Conservation (phyloP, 202 grass and related monocot genomes). For the Elaeis oleifera region DNA sequence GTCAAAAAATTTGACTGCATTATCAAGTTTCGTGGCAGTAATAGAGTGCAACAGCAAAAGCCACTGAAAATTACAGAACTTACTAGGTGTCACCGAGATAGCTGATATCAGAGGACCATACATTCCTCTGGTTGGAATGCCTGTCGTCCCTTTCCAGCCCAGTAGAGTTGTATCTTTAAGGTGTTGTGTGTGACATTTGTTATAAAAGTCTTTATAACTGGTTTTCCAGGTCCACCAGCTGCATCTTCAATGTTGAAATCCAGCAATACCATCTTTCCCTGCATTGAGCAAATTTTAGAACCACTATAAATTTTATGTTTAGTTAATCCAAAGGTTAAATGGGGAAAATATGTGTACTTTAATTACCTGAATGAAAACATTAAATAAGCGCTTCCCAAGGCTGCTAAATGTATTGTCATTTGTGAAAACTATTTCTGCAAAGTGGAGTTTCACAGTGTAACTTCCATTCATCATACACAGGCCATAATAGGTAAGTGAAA, state of each 20-base stretch:
- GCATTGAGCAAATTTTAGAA: constrained; percentile 19
- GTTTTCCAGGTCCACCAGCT: constrained; percentile 40
- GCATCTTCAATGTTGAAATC: constrained; percentile 69
- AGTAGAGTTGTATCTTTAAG: constrained; percentile 71
- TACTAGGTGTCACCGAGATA: constrained; percentile 85
- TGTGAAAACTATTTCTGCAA: constrained; percentile 77
- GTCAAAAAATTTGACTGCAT: too few relatives aligned
- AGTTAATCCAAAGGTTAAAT: neutral
- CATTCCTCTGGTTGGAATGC: constrained; percentile 72
- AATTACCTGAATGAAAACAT: constrained; percentile 82
- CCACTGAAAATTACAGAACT: constrained; percentile 25
- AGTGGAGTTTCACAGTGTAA: constrained; percentile 71
- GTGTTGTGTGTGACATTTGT: constrained; percentile 53
- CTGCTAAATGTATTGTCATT: constrained; percentile 70
- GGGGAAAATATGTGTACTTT: neutral
- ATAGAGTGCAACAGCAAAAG: neutral
- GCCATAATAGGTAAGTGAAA: constrained; percentile 86
- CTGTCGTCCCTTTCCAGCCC: constrained; percentile 82
- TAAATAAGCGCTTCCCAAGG: constrained; percentile 82
- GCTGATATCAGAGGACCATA: constrained; percentile 94
- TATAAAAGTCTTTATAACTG: constrained; percentile 50
- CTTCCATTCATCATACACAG: constrained; percentile 76
- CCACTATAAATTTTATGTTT: neutral
- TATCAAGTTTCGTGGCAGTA: too few relatives aligned
- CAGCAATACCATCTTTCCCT: constrained; percentile 78